A percentile compares a stretch with the other conserved stretches of the same genome.
Evolutionary conservation across 1,284 basidiomycete species (phyloP).

Genomic region (Cronartium quercuum): DNA sequence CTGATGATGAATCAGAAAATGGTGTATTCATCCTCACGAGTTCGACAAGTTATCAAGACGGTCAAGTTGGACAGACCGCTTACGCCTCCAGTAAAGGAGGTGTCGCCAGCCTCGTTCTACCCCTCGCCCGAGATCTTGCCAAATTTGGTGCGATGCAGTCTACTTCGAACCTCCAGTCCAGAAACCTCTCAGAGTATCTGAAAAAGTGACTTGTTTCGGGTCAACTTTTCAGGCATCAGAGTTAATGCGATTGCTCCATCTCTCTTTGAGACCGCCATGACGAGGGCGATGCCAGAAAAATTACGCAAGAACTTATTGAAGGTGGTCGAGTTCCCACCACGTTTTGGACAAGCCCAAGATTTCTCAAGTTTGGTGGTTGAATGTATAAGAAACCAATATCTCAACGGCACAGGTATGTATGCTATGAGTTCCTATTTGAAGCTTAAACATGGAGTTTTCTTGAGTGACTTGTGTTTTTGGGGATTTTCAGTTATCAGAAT

Average conservation of each 20-base stretch:
- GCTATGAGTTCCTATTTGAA: neutral
- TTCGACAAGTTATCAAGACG: constrained; percentile 48
- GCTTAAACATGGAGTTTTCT: neutral
- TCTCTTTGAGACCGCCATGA: constrained; percentile 50
- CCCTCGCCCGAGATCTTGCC: constrained; percentile 50
- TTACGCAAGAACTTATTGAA: constrained; percentile 37
- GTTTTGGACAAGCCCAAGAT: constrained; percentile 35
- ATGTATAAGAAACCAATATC: constrained; percentile 42
- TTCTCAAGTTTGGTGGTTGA: constrained; percentile 28
- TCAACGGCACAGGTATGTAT: constrained; percentile 44
- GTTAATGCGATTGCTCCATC: constrained; percentile 46
- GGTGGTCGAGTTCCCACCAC: constrained; percentile 20
- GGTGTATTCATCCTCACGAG: constrained; percentile 50
- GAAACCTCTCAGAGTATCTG: constrained; percentile 43
- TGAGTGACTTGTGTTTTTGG: constrained; percentile 29
- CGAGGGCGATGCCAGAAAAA: constrained; percentile 43
- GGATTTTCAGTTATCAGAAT: constrained; percentile 46
- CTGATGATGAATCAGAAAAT: constrained; percentile 43
- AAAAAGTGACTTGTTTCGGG: constrained; percentile 1
- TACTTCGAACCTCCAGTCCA: constrained; percentile 3
- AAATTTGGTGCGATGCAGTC: constrained; percentile 44
- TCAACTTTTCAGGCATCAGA: constrained; percentile 40
- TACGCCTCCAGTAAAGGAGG: constrained; percentile 49
- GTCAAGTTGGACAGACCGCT: constrained; percentile 49
- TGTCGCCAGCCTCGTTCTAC: constrained; percentile 47